Evolutionary conservation across 108 stramenopile genomes (phyloP).

Genomic region (Skeletonema costatum): DNA sequence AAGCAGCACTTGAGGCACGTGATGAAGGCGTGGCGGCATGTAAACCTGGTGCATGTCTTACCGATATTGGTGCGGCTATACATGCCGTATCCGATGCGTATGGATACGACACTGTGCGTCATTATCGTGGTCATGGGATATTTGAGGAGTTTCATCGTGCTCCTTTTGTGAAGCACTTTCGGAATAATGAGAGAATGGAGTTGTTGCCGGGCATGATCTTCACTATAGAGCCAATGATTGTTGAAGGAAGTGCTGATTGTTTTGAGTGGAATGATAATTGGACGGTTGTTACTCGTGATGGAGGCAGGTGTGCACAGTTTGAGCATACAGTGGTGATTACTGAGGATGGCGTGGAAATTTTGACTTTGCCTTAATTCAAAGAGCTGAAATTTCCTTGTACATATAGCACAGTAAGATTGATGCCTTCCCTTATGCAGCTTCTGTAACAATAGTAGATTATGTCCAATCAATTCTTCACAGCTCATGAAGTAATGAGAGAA

Average conservation of each 20-base stretch:
- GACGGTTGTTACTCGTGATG: conserved; percentile 95
- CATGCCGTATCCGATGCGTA: conserved; percentile 84
- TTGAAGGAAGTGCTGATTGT: conserved; percentile 73
- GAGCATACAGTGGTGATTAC: conserved; percentile 98
- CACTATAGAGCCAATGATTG: conserved; percentile 99
- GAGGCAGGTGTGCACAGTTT: conserved; percentile 93
- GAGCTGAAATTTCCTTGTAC: too few species aligned
- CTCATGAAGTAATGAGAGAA: too few species aligned
- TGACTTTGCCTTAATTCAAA: conserved; percentile 65
- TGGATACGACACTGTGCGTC: conserved; percentile 82
- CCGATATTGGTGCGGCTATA: conserved; percentile 89
- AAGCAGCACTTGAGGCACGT: conserved; percentile 69
- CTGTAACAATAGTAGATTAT: not conserved
- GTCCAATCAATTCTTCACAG: not conserved
- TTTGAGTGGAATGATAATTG: conserved; percentile 93
- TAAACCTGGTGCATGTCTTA: conserved; percentile 74
- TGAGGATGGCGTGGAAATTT: conserved; percentile 88
- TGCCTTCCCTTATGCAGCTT: too few species aligned
- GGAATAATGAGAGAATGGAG: conserved; percentile 72
- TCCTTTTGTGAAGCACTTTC: conserved; percentile 93
- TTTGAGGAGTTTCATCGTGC: conserved; percentile 87
- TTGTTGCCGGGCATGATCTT: conserved; percentile 95
- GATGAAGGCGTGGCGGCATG: conserved; percentile 74
- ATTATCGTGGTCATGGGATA: conserved; percentile 97
- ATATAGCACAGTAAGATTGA: too few species aligned